phyloP scores from a whole-genome alignment of 169 alveolate genomes.

The Plasmodium vivax region DNA sequence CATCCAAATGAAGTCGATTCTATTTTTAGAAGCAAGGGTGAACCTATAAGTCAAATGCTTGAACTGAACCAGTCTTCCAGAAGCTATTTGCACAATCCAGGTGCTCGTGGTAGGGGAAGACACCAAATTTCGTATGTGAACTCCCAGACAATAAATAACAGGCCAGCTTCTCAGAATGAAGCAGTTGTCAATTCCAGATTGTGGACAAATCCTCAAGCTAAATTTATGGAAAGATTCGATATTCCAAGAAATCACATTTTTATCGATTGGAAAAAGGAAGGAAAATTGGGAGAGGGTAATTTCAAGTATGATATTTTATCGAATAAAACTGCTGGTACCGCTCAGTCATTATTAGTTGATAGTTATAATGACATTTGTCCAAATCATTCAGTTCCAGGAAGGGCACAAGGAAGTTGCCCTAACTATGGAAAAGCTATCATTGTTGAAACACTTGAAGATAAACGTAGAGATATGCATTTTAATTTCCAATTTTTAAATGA shows the following conservation, averaged over 20 bases:
- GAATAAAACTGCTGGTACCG: conserved; percentile 28
- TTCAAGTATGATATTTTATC: conserved; percentile 35
- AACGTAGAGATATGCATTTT: not conserved
- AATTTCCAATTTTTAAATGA: conserved; percentile 59
- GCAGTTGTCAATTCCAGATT: not conserved
- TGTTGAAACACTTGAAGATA: conserved; percentile 4
- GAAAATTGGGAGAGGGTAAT: conserved; percentile 21
- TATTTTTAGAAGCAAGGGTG: not conserved
- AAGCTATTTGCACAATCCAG: not conserved
- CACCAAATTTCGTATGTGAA: not conserved
- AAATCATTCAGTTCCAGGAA: conserved; percentile 60
- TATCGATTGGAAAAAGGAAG: conserved; percentile 61
- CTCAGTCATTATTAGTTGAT: conserved; percentile 39
- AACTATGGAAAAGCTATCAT: conserved; percentile 67
- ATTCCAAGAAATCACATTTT: conserved; percentile 24
- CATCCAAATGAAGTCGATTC: not conserved
- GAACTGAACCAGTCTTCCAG: not conserved
- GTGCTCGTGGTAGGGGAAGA: not conserved
- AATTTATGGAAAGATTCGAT: conserved; percentile 66
- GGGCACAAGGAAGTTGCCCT: conserved; percentile 76
- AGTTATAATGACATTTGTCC: conserved; percentile 34
- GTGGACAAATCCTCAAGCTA: conserved; percentile 18
- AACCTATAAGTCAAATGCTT: not conserved
- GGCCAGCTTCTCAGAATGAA: not conserved
- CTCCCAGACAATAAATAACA: no score